Conservation (phyloP, 2,329 filamentous ascomycete genomes). For the Macrophomina pseudophaseolina region DNA sequence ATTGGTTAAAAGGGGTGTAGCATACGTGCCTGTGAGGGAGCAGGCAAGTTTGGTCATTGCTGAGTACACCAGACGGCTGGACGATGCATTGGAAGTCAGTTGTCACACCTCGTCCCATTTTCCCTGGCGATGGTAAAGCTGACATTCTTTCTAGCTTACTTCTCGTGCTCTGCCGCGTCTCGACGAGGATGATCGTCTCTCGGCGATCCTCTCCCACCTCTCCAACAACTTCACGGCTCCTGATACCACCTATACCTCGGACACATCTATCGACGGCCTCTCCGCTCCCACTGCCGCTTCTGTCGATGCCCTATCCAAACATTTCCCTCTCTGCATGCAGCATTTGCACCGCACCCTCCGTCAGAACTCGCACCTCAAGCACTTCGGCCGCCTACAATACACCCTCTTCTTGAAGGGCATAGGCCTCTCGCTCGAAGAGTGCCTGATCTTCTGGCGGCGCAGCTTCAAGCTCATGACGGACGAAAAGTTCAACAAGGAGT, state of each 20-base stretch:
- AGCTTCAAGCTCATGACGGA: conserved; percentile 87
- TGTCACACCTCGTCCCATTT: neutral
- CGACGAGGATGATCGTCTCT: conserved; percentile 92
- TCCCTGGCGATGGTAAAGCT: conserved; percentile 24
- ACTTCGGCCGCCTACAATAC: conserved; percentile 92
- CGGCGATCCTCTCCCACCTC: conserved; percentile 77
- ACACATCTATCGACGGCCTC: conserved; percentile 77
- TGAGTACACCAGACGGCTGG: conserved; percentile 80
- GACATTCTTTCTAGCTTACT: conserved; percentile 65
- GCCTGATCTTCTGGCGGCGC: conserved; percentile 87
- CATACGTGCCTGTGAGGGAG: conserved; percentile 86
- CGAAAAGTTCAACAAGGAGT: conserved; percentile 96
- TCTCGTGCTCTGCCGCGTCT: conserved; percentile 88
- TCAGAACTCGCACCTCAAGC: conserved; percentile 88
- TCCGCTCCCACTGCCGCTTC: conserved; percentile 64
- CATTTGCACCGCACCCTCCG: conserved; percentile 85
- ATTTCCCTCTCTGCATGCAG: conserved; percentile 94
- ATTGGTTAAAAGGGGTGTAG: conserved; percentile 79
- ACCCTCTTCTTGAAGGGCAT: conserved; percentile 96
- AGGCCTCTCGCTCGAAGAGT: conserved; percentile 89
- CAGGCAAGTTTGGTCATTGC: conserved; percentile 87
- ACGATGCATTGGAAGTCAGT: conserved; percentile 79
- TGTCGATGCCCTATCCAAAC: conserved; percentile 74
- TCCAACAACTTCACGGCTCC: conserved; percentile 95
- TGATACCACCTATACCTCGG: conserved; percentile 77